phyloP scores from a whole-genome alignment of 2,329 filamentous ascomycete species.

The Diaporthe capsici region DNA sequence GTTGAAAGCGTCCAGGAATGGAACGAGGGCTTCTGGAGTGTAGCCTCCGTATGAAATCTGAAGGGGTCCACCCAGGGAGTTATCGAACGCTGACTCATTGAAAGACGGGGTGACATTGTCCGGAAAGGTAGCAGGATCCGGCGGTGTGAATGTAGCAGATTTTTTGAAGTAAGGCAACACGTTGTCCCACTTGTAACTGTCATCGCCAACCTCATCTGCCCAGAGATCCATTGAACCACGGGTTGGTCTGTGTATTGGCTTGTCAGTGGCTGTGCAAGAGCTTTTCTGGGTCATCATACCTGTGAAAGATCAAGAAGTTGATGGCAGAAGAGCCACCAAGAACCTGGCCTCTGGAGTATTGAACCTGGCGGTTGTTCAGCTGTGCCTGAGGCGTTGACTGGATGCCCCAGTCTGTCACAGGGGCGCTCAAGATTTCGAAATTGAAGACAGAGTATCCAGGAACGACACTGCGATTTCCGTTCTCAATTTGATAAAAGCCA shows the following conservation, averaged over 20 bases:
- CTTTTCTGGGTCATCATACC: not conserved
- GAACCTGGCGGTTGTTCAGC: constrained; percentile 32
- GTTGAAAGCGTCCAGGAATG: constrained; percentile 15
- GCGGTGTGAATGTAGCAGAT: not conserved
- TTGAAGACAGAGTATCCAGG: constrained; percentile 37
- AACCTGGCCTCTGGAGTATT: constrained; percentile 37
- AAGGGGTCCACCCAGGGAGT: not conserved
- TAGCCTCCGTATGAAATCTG: constrained; percentile 15
- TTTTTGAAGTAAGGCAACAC: constrained; percentile 24
- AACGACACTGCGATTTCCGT: constrained; percentile 36
- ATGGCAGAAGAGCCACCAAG: constrained; percentile 26
- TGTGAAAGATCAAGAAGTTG: constrained; percentile 13
- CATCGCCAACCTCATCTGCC: constrained; percentile 3
- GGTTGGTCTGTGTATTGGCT: not conserved
- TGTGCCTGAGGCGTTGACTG: constrained; percentile 9
- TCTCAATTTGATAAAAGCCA: constrained; percentile 38
- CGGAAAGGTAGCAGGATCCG: constrained; percentile 1
- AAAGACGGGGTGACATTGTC: not conserved
- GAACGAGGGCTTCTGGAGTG: constrained; percentile 4
- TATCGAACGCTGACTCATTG: constrained; percentile 8
- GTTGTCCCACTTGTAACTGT: constrained; percentile 20
- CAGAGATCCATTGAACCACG: constrained; percentile 12
- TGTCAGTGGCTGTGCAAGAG: not conserved
- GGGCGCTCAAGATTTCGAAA: constrained; percentile 7
- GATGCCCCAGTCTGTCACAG: constrained; percentile 39